phyloP scores from a whole-genome alignment of 1,284 basidiomycete genomes.

The Lentinula novae-zelandiae region DNA sequence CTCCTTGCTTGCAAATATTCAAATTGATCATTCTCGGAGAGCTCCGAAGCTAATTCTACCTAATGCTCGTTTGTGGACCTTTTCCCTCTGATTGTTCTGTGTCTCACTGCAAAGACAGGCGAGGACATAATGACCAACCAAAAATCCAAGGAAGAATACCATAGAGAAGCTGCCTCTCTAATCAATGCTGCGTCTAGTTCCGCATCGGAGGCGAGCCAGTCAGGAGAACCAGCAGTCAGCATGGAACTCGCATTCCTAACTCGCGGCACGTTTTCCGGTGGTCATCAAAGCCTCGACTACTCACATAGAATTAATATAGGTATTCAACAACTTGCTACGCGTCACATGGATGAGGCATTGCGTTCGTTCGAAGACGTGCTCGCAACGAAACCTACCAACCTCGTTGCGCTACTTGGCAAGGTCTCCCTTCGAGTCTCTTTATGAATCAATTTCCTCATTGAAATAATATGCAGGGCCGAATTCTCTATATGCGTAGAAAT shows the following conservation, averaged over 20 bases:
- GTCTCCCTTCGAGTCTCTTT: constrained; percentile 30
- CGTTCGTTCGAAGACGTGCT: constrained; percentile 84
- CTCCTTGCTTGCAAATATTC: constrained; percentile 79
- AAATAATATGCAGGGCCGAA: constrained; percentile 58
- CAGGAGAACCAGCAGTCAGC: constrained; percentile 40
- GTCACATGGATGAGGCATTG: constrained; percentile 75
- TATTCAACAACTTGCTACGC: constrained; percentile 77
- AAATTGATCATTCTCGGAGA: constrained; percentile 70
- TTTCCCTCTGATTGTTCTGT: constrained; percentile 3
- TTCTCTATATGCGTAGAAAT: constrained; percentile 76
- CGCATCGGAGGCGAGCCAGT: constrained; percentile 37
- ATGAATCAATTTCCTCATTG: background rate
- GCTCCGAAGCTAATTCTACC: constrained; percentile 78
- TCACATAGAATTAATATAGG: constrained; percentile 38
- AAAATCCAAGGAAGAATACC: constrained; percentile 67
- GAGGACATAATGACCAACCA: constrained; percentile 63
- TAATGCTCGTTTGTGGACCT: constrained; percentile 61
- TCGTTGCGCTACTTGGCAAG: constrained; percentile 79
- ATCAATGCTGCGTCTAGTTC: constrained; percentile 64
- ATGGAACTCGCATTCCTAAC: constrained; percentile 62
- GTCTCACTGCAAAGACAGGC: constrained; percentile 37
- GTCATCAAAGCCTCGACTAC: background rate
- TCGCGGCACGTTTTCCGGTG: constrained; percentile 44
- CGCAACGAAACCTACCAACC: constrained; percentile 72
- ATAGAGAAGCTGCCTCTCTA: constrained; percentile 64